These are phyloP conservation scores for Lophiostoma macrostomum DNA, from an alignment of 495 filamentous ascomycete genomes.

Conservation along the genomic window DNA sequence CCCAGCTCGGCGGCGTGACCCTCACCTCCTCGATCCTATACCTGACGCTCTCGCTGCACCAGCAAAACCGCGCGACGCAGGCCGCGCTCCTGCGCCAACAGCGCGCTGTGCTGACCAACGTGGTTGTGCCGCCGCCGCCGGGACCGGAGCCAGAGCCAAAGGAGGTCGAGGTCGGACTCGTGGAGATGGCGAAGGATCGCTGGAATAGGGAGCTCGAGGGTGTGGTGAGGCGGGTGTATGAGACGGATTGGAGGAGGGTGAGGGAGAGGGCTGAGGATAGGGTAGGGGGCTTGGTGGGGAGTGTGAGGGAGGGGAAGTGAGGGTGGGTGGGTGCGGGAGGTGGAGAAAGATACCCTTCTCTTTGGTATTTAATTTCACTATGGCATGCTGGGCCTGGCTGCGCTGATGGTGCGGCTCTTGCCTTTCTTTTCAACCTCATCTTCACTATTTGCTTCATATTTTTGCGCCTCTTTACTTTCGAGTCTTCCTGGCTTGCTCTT, in stretches of 20 bases:
- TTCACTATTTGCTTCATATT: too few relatives aligned
- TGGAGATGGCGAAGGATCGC: constrained; percentile 43
- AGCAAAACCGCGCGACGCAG: constrained; percentile 66
- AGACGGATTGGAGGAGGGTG: constrained; percentile 39
- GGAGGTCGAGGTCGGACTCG: constrained; percentile 33
- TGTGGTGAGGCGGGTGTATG: constrained; percentile 35
- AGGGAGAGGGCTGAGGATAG: constrained; percentile 38
- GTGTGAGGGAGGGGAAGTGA: constrained; percentile 32
- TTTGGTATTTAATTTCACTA: too few relatives aligned
- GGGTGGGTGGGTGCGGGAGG: background rate
- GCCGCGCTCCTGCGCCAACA: constrained; percentile 68
- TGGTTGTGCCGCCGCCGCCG: constrained; percentile 53
- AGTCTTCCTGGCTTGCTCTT: too few relatives aligned
- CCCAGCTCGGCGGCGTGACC: constrained; percentile 76
- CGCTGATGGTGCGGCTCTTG: too few relatives aligned
- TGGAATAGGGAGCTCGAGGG: constrained; percentile 43
- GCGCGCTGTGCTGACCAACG: constrained; percentile 54
- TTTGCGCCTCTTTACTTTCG: too few relatives aligned
- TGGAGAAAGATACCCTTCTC: constrained; percentile 8
- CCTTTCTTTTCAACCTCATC: too few relatives aligned
- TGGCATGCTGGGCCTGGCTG: too few relatives aligned
- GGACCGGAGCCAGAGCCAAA: constrained; percentile 65
- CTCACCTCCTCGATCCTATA: constrained; percentile 80
- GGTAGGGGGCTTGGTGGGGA: constrained; percentile 27
- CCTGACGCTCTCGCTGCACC: constrained; percentile 72